A percentile compares a stretch with the other conserved stretches of the same genome.
Evolutionary conservation across 1,284 basidiomycete genomes (phyloP).

Genomic region (Chondrostereum purpureum): DNA sequence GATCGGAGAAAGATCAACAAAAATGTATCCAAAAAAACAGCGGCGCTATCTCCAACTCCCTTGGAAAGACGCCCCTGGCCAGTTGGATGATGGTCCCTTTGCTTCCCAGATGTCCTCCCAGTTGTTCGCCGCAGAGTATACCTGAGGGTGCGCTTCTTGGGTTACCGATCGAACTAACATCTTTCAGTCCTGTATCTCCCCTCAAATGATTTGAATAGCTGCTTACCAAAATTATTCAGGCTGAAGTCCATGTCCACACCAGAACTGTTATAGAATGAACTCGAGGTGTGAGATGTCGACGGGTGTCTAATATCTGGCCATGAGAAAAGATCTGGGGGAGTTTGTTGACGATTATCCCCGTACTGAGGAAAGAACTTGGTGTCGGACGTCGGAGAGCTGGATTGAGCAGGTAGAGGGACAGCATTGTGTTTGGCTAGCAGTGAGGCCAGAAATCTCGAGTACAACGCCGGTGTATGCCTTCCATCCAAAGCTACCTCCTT

Average conservation of each 20-base stretch:
- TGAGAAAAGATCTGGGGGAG: constrained; percentile 23
- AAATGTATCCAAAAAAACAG: too few species aligned
- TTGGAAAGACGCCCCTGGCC: neutral
- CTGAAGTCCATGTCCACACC: constrained; percentile 35
- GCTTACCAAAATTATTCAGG: constrained; percentile 27
- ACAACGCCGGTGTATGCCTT: constrained; percentile 43
- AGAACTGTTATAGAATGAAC: constrained; percentile 20
- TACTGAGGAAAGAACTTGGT: constrained; percentile 18
- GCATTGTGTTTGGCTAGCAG: constrained; percentile 37
- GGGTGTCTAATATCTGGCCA: constrained; percentile 33
- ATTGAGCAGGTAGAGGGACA: constrained; percentile 11
- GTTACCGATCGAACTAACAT: constrained; percentile 27
- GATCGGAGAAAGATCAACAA: too few species aligned
- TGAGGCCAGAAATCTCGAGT: constrained; percentile 43
- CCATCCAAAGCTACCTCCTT: constrained; percentile 41
- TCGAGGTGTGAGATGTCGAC: constrained; percentile 14
- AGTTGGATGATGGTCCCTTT: neutral
- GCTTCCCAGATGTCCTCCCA: neutral
- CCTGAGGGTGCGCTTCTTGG: constrained; percentile 11
- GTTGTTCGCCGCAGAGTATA: neutral
- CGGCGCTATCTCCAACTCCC: neutral
- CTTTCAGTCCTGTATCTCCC: neutral
- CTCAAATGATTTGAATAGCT: neutral
- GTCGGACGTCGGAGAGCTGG: constrained; percentile 11
- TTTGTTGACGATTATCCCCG: constrained; percentile 17